These are phyloP conservation scores for Psilocybe tampanensis DNA, from an alignment of 768 basidiomycete genomes.

Conservation along the genomic window DNA sequence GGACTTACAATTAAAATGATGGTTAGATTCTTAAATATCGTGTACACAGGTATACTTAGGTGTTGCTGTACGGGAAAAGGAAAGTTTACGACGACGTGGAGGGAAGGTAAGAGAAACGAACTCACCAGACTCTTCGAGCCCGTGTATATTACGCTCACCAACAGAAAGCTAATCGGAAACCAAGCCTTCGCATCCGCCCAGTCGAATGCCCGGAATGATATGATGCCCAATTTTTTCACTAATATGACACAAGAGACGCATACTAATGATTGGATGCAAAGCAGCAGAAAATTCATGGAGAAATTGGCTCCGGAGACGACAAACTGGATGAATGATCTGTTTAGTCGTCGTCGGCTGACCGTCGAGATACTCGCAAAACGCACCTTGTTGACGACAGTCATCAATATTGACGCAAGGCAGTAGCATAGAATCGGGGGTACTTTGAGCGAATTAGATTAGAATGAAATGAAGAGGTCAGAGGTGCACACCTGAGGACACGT, in stretches of 20 bases:
- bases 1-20: conserved; percentile 90
- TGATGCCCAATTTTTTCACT: conserved; percentile 76
- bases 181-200: conserved; percentile 83
- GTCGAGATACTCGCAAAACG: conserved; percentile 11
- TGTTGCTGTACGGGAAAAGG: conserved; percentile 76
- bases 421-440: conserved; percentile 86
- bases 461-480: not conserved
- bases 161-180: conserved; percentile 92
- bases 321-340: conserved; percentile 51
- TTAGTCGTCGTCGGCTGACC: not conserved
- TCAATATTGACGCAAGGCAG: conserved; percentile 90
- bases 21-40: conserved; percentile 99
- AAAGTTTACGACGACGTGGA: not conserved
- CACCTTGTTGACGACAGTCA: conserved; percentile 98
- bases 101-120: conserved; percentile 14
- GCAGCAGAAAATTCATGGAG: conserved; percentile 95
- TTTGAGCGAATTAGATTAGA: conserved; percentile 24
- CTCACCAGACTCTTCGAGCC: conserved; percentile 95
- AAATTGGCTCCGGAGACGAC: conserved; percentile 93
- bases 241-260: conserved; percentile 76
- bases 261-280: conserved; percentile 89
- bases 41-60: conserved; percentile 95
- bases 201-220: conserved; percentile 86
- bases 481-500: conserved; percentile 27
- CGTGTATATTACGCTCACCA: conserved; percentile 96